Evolutionary conservation across 2,329 filamentous ascomycete species (phyloP).

Genomic region (Venturia effusa): DNA sequence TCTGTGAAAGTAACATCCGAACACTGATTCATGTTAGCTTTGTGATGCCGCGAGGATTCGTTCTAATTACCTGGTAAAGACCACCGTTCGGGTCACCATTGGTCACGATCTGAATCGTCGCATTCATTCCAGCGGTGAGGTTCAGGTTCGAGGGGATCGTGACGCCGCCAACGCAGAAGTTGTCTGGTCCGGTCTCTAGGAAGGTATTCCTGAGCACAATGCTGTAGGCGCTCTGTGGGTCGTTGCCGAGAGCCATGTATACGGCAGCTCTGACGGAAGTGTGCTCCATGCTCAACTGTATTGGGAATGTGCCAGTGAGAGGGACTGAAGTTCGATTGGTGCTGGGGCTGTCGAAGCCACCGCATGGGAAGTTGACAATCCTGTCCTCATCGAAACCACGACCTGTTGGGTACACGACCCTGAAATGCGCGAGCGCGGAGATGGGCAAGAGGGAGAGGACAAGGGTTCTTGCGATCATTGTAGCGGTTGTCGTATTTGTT

Average conservation of each 20-base stretch:
- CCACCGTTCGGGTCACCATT: constrained; percentile 45
- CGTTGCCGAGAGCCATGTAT: constrained; percentile 40
- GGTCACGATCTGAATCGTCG: constrained; percentile 59
- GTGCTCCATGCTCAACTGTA: constrained; percentile 43
- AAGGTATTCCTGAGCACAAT: constrained; percentile 52
- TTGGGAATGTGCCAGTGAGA: constrained; percentile 37
- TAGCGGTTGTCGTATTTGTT: not conserved
- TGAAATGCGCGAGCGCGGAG: constrained; percentile 42
- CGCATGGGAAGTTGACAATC: constrained; percentile 39
- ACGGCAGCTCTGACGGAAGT: constrained; percentile 41
- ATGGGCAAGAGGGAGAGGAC: constrained; percentile 27
- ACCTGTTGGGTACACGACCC: constrained; percentile 39
- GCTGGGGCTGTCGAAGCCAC: constrained; percentile 34
- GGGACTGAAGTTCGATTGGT: constrained; percentile 38
- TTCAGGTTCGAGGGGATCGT: constrained; percentile 40
- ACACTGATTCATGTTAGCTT: constrained; percentile 38
- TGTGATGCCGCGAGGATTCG: not conserved
- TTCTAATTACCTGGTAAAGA: constrained; percentile 47
- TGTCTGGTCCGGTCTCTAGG: constrained; percentile 49
- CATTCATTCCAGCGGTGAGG: constrained; percentile 49
- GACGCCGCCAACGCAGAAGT: constrained; percentile 55
- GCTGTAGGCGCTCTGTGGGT: constrained; percentile 55
- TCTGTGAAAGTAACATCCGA: constrained; percentile 60
- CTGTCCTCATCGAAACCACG: constrained; percentile 40
- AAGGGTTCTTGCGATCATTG: constrained; percentile 17